Evolutionary conservation across 2,329 filamentous ascomycete genomes (phyloP), one percentile per base, ranked within the genome.

Genomic region (Colletotrichum sansevieriae): DNA sequence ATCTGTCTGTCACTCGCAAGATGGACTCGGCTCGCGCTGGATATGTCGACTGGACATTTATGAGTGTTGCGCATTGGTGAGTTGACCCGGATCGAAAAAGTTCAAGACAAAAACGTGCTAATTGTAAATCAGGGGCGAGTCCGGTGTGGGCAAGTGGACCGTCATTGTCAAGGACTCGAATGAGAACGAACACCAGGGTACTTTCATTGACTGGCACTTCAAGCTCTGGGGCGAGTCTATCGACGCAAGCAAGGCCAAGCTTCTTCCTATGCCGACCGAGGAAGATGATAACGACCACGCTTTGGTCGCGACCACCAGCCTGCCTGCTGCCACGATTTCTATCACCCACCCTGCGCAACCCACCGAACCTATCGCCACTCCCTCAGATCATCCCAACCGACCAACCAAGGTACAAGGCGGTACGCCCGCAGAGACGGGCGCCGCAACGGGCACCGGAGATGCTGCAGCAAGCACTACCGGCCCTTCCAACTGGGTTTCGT

Each of bases 31-130:
- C 86, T 41, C 77, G 81, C 0, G 80, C 81, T 22, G 96, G 96
- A 9, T 99, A 98, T 78, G 83, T 90, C 43, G 94, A 98, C 81
- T 99, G 96, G 96, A 98, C 95, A 0, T 99, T 99, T 75, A 99
- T 99, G 96, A 97, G 91, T 70, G 96, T 99, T 43, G 95, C 91
- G 71, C 96, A 99, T 78, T 99, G 95, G 92, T 94, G 85, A 80
- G 90, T 69, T 5, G 2, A 1, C 33, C 15, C 49, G 29, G 7
- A 22, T 39, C 9, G 18, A 6, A 10, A 22, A 10, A 8, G 20
- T 7, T 25, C 5, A 25, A 5, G 13, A 11, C 3, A 18, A 5
- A 3, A 5, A 3, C 7, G 37, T 29, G 44, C 70, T 71, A 39
- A 72, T 41, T 25, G 15, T 1, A 3, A 12, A 47, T 11, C 62